Evolutionary conservation across 2,329 filamentous ascomycete species (phyloP).

Genomic region (Ophiostoma sp.): DNA sequence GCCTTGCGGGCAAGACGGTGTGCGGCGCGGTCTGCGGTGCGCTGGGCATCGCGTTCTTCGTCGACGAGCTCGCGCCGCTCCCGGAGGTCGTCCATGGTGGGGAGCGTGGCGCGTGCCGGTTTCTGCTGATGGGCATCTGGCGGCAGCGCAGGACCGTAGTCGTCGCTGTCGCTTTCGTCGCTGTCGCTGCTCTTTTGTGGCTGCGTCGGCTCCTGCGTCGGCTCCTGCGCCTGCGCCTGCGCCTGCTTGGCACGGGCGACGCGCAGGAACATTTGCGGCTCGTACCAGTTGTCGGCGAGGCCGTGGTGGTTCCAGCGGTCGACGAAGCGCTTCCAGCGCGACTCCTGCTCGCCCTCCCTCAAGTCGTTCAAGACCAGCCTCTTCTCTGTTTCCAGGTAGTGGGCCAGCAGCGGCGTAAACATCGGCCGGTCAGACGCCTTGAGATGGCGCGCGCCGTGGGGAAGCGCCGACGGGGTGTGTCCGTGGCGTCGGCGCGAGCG

Average conservation of each 20-base stretch:
- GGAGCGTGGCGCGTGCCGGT: conserved; percentile 55
- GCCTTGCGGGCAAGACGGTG: conserved; percentile 56
- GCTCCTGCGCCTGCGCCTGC: conserved; percentile 27
- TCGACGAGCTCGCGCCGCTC: conserved; percentile 47
- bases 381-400: not conserved
- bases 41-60: conserved; percentile 39
- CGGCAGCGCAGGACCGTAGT: conserved; percentile 18
- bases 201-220: not conserved
- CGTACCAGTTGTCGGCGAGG: conserved; percentile 89
- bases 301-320: conserved; percentile 88
- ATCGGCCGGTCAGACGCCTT: not conserved
- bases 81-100: conserved; percentile 67
- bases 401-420: conserved; percentile 2
- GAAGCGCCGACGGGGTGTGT: not conserved
- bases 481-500: too few species aligned
- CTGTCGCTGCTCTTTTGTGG: not conserved
- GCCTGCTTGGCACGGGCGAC: conserved; percentile 35
- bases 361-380: not conserved
- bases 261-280: conserved; percentile 59
- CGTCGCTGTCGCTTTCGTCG: not conserved
- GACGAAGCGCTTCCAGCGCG: conserved; percentile 90
- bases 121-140: conserved; percentile 24
- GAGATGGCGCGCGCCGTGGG: conserved; percentile 8
- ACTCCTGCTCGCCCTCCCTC: conserved; percentile 63
- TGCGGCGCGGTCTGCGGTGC: conserved; percentile 36